Conservation (phyloP, 2,329 filamentous ascomycete species). For the Fusarium nanum region DNA sequence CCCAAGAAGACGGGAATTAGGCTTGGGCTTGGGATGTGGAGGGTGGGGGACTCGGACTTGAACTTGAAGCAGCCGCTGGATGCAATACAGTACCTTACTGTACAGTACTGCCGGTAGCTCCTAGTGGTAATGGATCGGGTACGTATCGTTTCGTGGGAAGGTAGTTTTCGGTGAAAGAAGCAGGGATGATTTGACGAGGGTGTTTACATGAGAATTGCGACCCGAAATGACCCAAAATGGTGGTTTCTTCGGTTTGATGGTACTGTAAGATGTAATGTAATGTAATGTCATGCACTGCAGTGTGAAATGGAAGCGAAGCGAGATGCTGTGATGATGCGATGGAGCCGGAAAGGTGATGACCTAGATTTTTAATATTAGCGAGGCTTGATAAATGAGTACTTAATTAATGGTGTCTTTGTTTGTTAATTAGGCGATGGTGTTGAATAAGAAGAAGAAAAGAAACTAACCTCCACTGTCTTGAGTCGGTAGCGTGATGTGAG, state of each 20-base stretch:
- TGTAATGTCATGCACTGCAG: neutral
- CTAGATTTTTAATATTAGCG: neutral
- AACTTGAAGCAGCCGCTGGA: conserved; percentile 8
- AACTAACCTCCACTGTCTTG: conserved; percentile 8
- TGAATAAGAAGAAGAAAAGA: conserved; percentile 22
- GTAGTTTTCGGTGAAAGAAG: conserved; percentile 45
- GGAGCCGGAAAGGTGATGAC: neutral
- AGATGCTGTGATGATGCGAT: conserved; percentile 3
- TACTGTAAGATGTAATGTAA: neutral
- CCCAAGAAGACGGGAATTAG: conserved; percentile 32
- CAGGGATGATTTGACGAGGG: conserved; percentile 45
- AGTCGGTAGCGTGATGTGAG: conserved; percentile 20
- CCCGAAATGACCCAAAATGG: conserved; percentile 18
- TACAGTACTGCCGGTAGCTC: neutral
- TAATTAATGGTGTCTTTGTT: conserved; percentile 7
- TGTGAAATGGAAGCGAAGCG: neutral
- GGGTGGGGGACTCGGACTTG: conserved; percentile 31
- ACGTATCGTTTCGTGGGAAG: conserved; percentile 30
- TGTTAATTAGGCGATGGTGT: conserved; percentile 34
- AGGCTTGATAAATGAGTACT: neutral
- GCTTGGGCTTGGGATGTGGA: conserved; percentile 23
- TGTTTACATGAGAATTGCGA: conserved; percentile 25
- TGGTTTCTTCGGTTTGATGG: conserved; percentile 1
- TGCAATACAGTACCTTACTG: neutral
- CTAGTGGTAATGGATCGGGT: conserved; percentile 15